Evolutionary conservation across 371 early-diverging fungal species (phyloP).

Genomic region (Lichtheimia hyalospora): DNA sequence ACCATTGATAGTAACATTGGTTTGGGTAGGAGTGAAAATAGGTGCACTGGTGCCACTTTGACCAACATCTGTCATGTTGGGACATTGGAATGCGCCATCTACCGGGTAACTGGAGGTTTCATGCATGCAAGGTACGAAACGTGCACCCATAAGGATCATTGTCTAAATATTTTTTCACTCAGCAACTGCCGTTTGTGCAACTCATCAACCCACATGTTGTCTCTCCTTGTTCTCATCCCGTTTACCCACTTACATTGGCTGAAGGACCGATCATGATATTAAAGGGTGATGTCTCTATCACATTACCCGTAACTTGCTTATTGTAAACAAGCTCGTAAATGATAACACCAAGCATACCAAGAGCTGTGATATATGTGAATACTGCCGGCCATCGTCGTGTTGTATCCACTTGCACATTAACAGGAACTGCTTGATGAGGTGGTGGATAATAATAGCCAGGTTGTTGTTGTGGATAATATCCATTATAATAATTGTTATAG

Average conservation of each 20-base stretch:
- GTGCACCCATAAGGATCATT: slow-evolving; percentile 54
- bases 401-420: not conserved
- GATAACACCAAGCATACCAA: slow-evolving; percentile 49
- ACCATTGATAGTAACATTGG: slow-evolving; percentile 22
- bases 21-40: slow-evolving; percentile 1
- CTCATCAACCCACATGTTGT: not conserved
- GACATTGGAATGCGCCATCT: slow-evolving; percentile 6
- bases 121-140: slow-evolving; percentile 65
- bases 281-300: slow-evolving; percentile 54
- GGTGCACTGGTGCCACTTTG: slow-evolving; percentile 8
- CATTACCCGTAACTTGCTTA: slow-evolving; percentile 47
- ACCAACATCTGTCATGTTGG: slow-evolving; percentile 7
- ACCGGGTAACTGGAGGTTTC: slow-evolving; percentile 26
- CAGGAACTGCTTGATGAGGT: slow-evolving; percentile 2
- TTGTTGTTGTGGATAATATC: not conserved
- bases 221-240: not conserved
- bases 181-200: not conserved
- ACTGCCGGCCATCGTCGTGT: slow-evolving; percentile 9
- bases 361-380: slow-evolving; percentile 1
- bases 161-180: slow-evolving; percentile 24
- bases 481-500: slow-evolving; percentile 1
- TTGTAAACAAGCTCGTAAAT: slow-evolving; percentile 56
- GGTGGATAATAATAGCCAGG: slow-evolving; percentile 5
- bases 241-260: slow-evolving; percentile 26
- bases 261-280: slow-evolving; percentile 68